phyloP scores from a whole-genome alignment of 345 rosid genomes.

The Garcia nutans region DNA sequence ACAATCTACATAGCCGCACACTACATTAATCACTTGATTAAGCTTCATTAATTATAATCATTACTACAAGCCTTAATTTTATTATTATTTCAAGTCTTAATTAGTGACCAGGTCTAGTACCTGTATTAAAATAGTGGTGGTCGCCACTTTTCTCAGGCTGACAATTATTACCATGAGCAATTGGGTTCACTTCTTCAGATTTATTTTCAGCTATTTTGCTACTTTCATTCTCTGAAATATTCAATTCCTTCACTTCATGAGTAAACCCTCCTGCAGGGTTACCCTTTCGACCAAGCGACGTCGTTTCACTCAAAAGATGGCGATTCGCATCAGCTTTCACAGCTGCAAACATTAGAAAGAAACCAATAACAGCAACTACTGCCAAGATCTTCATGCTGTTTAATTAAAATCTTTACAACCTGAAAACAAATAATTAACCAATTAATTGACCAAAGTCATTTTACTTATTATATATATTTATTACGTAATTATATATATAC shows the following conservation, averaged over 20 bases:
- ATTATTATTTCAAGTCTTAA: no score
- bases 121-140: background rate
- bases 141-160: no score
- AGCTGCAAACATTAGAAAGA: background rate
- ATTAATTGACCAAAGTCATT: no score
- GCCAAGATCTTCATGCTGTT: constrained; percentile 6
- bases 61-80: no score
- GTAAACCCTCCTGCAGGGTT: background rate
- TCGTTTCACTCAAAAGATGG: background rate
- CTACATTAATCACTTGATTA: no score
- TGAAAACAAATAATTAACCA: background rate
- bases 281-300: constrained; percentile 1
- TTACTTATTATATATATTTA: no score
- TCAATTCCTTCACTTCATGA: background rate
- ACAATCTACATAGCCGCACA: no score
- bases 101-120: background rate
- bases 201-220: background rate
- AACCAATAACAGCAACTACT: background rate
- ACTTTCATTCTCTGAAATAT: no score
- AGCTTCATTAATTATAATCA: no score
- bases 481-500: no score
- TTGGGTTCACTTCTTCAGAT: background rate
- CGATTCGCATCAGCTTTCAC: constrained; percentile 12
- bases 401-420: background rate
- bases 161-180: no score